Conservation (phyloP, 805 yeast species). For the Saccharomyces cerevisiae region DNA sequence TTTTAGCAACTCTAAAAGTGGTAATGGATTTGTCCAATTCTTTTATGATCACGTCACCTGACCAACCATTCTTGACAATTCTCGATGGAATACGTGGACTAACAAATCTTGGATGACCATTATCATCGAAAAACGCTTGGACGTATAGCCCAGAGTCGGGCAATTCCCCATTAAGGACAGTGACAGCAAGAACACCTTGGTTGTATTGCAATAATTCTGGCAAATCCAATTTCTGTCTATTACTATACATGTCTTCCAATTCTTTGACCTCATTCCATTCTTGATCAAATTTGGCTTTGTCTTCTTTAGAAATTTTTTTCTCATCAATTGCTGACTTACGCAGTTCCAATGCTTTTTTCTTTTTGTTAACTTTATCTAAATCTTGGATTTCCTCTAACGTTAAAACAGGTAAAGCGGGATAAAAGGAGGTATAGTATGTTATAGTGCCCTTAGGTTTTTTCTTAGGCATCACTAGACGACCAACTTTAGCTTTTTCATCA, state of each 20-base stretch:
- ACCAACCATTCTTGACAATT: slow-evolving; percentile 35
- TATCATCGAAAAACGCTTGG: slow-evolving; percentile 71
- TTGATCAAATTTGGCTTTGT: slow-evolving; percentile 24
- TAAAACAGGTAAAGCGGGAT: slow-evolving; percentile 73
- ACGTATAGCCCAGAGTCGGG: slow-evolving; percentile 52
- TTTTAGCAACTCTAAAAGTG: slow-evolving; percentile 52
- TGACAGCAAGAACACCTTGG: slow-evolving; percentile 70
- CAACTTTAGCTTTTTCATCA: slow-evolving; percentile 48
- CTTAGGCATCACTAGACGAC: slow-evolving; percentile 52
- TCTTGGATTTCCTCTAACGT: slow-evolving; percentile 65
- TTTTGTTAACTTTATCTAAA: slow-evolving; percentile 37
- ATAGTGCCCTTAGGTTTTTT: slow-evolving; percentile 81
- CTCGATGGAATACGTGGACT: slow-evolving; percentile 41
- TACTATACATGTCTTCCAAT: slow-evolving; percentile 33
- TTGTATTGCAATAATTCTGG: slow-evolving; percentile 49
- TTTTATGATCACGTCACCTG: slow-evolving; percentile 68
- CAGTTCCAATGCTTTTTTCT: slow-evolving; percentile 32
- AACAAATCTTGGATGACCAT: slow-evolving; percentile 54
- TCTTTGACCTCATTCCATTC: slow-evolving; percentile 29
- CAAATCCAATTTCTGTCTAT: slow-evolving; percentile 45
- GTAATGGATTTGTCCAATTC: slow-evolving; percentile 70
- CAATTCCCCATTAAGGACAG: slow-evolving; percentile 52
- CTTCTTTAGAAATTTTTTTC: slow-evolving; percentile 24
- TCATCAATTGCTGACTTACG: slow-evolving; percentile 29
- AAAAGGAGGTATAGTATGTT: slow-evolving; percentile 68